Conservation (phyloP, 2,329 filamentous ascomycete species). For the Westerdykella sp. region DNA sequence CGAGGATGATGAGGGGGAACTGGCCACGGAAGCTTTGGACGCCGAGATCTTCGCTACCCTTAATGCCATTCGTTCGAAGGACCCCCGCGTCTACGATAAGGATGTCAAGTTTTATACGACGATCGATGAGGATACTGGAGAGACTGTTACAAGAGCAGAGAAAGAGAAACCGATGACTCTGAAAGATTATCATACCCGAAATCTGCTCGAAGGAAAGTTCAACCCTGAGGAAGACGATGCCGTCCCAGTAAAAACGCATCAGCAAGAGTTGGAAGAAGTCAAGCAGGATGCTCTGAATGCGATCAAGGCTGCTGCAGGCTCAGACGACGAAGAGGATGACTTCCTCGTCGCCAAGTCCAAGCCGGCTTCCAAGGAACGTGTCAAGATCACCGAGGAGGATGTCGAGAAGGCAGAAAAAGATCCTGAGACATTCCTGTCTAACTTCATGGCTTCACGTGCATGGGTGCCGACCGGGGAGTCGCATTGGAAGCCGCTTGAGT, state of each 20-base stretch:
- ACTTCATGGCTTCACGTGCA: slow-evolving; percentile 86
- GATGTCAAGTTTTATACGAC: slow-evolving; percentile 70
- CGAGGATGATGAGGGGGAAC: slow-evolving; percentile 84
- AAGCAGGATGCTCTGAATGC: slow-evolving; percentile 72
- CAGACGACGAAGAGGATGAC: slow-evolving; percentile 53
- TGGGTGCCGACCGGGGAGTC: slow-evolving; percentile 69
- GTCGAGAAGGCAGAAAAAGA: slow-evolving; percentile 75
- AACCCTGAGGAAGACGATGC: slow-evolving; percentile 54
- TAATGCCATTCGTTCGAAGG: slow-evolving; percentile 80
- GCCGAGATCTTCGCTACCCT: slow-evolving; percentile 81
- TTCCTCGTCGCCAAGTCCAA: slow-evolving; percentile 70
- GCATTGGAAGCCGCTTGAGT: slow-evolving; percentile 77
- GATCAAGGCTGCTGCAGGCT: slow-evolving; percentile 61
- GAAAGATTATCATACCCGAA: slow-evolving; percentile 86
- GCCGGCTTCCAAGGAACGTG: slow-evolving; percentile 25
- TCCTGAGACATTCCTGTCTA: slow-evolving; percentile 87
- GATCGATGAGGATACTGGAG: slow-evolving; percentile 48
- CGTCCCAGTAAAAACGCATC: slow-evolving; percentile 61
- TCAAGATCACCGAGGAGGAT: slow-evolving; percentile 45
- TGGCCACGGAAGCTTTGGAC: slow-evolving; percentile 80
- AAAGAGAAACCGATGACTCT: slow-evolving; percentile 81
- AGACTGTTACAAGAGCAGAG: slow-evolving; percentile 41
- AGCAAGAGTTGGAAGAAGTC: slow-evolving; percentile 78
- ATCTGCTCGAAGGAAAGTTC: slow-evolving; percentile 66
- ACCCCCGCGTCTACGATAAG: slow-evolving; percentile 83